These are phyloP conservation scores for Zymoseptoria ardabiliae DNA, from an alignment of 2,329 filamentous ascomycete genomes.

Conservation along the genomic window DNA sequence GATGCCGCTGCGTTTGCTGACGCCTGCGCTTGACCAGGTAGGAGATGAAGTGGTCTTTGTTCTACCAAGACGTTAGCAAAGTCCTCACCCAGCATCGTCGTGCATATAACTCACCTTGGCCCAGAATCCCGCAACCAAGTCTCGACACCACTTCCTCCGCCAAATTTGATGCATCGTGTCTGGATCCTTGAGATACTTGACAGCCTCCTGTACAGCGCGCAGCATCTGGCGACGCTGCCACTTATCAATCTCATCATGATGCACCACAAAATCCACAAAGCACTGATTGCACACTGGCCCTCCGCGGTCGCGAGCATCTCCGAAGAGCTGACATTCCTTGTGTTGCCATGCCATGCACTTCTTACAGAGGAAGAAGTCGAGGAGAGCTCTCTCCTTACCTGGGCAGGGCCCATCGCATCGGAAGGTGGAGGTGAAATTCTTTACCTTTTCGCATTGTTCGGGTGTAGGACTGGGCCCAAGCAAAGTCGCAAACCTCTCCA, in stretches of 20 bases:
- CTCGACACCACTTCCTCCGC: conserved; percentile 3
- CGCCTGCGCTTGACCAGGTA: not conserved
- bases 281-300: conserved; percentile 18
- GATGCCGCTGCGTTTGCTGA: not conserved
- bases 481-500: conserved; percentile 1
- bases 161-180: conserved; percentile 5
- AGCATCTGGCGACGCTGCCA: conserved; percentile 32
- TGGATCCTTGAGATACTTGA: conserved; percentile 8
- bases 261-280: conserved; percentile 12
- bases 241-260: conserved; percentile 40
- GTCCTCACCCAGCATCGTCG: not conserved
- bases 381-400: conserved; percentile 5
- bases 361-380: conserved; percentile 15
- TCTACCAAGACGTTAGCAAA: not conserved
- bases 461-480: conserved; percentile 2
- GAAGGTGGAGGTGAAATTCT: conserved; percentile 15
- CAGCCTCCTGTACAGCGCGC: conserved; percentile 10
- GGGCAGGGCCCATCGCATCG: conserved; percentile 17
- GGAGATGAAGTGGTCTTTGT: not conserved
- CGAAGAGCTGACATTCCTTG: conserved; percentile 16
- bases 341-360: conserved; percentile 19
- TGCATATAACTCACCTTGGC: not conserved
- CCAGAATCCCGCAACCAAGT: conserved; percentile 9
- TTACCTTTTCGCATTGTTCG: conserved; percentile 5
- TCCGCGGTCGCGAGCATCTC: conserved; percentile 8